Percentiles rank a stretch among this genome's conserved stretches.
Conservation (phyloP, 2,329 filamentous ascomycete genomes). For the Cladophialophora immunda region DNA sequence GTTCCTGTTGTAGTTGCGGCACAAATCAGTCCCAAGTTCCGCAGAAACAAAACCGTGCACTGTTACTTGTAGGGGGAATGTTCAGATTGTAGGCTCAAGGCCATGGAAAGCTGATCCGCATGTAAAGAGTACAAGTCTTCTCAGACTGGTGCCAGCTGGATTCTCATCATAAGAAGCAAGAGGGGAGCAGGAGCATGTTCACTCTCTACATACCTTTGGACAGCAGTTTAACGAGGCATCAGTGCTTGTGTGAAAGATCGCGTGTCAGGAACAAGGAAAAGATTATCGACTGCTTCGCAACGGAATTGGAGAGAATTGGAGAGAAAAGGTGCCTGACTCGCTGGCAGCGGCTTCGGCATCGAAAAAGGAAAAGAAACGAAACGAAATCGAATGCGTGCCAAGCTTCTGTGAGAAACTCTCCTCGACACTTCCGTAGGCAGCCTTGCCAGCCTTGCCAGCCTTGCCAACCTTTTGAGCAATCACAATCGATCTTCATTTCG, state of each 20-base stretch:
- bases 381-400: background rate
- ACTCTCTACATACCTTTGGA: constrained; percentile 17
- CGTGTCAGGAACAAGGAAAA: constrained; percentile 9
- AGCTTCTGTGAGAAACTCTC: background rate
- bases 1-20: constrained; percentile 7
- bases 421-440: too few species aligned
- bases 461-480: background rate
- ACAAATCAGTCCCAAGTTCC: constrained; percentile 18
- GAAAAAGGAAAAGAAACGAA: constrained; percentile 3
- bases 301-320: constrained; percentile 24
- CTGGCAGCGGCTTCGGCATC: background rate
- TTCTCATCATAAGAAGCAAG: constrained; percentile 62
- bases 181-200: constrained; percentile 10
- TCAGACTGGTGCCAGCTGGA: constrained; percentile 73
- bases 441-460: background rate
- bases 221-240: background rate
- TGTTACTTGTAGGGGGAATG: background rate
- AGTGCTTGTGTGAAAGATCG: background rate
- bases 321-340: constrained; percentile 1
- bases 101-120: constrained; percentile 66
- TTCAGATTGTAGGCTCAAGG: constrained; percentile 35
- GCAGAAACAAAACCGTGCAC: background rate
- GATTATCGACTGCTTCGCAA: background rate
- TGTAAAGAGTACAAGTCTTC: constrained; percentile 69
- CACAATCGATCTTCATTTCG: too few species aligned